Percentiles rank a stretch among this genome's conserved stretches.
These are phyloP conservation scores for Cyclocybe cylindracea DNA, from an alignment of 768 basidiomycete genomes.

Conservation along the genomic window DNA sequence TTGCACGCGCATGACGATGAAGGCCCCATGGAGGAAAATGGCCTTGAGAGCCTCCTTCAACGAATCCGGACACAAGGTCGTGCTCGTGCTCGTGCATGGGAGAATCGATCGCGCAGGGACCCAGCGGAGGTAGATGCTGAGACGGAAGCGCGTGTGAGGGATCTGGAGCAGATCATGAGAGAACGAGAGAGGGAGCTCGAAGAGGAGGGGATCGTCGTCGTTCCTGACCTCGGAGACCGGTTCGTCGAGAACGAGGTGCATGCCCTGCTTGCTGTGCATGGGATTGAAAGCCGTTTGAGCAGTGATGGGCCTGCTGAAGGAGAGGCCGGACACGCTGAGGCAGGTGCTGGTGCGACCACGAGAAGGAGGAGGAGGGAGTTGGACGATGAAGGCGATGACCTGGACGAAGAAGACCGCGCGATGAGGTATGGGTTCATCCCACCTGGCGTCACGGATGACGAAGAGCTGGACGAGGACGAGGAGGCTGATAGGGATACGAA, in stretches of 20 bases:
- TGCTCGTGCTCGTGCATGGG: too few relatives aligned
- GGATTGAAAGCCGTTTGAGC: conserved; percentile 35
- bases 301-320: background rate
- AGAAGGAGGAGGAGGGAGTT: conserved; percentile 9
- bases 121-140: background rate
- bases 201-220: conserved; percentile 53
- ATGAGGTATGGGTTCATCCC: conserved; percentile 18
- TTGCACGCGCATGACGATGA: too few relatives aligned
- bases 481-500: conserved; percentile 21
- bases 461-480: conserved; percentile 15
- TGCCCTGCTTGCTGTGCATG: conserved; percentile 52
- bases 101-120: too few relatives aligned
- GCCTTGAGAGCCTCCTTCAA: too few relatives aligned
- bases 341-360: conserved; percentile 11
- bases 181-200: conserved; percentile 8
- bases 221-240: conserved; percentile 56
- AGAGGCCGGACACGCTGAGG: conserved; percentile 24
- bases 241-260: conserved; percentile 59
- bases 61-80: too few relatives aligned
- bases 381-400: conserved; percentile 10
- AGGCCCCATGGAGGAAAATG: too few relatives aligned
- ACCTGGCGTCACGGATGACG: conserved; percentile 9
- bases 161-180: background rate
- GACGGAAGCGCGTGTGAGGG: background rate
- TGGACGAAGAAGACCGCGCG: conserved; percentile 3